Evolutionary conservation across 768 basidiomycete genomes (phyloP), one percentile per base, ranked within the genome.

Genomic region (Astraeus odoratus): DNA sequence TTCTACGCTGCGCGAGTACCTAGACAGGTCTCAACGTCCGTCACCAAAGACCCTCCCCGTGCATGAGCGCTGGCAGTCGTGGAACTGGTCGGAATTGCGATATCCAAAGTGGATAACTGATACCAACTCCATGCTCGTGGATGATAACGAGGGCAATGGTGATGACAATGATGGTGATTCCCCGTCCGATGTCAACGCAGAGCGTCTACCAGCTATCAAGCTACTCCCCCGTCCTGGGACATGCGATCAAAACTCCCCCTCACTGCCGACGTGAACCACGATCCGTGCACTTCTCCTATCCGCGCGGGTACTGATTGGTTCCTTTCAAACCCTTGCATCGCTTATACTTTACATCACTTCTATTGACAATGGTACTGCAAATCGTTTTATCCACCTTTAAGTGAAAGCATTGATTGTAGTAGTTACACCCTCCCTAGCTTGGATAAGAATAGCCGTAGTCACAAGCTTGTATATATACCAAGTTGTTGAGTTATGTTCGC

Each of bases 21-120:
- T 58, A 12, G 43, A 54, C 19, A 56, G 56, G 22, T 61, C 60
- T 50, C 57, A 54, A 49, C 52, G 46, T 27, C 43, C 47, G 43
- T 51, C 42, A 44, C 43, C 47, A 37, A 63, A 56, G 63, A 55
- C 46, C 29, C 52, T 42, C 18, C 57, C 51, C 39, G 38, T 47
- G 46, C 44, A 46, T 35, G 58, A 64, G 15, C 62, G 51, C 42
- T 66, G 64, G 63, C 63, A 65, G 19, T 57, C 53, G 25, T 65
- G 63, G 63, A 48, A 55, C 19, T 65, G 63, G 63, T 62, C 62
- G 31, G 65, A 65, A 41, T 57, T 65, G 18, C 51, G 59, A 45
- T 51, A 46, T 9, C 63, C 63, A 24, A 13, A 45, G 15, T 67
- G 63, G 65, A 12, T 53, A 3, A 27, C 55, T 25, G 43, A 55